Base-by-base conservation (phyloP, 164 flowering plant species). In the Chimonanthus praecox region DNA sequence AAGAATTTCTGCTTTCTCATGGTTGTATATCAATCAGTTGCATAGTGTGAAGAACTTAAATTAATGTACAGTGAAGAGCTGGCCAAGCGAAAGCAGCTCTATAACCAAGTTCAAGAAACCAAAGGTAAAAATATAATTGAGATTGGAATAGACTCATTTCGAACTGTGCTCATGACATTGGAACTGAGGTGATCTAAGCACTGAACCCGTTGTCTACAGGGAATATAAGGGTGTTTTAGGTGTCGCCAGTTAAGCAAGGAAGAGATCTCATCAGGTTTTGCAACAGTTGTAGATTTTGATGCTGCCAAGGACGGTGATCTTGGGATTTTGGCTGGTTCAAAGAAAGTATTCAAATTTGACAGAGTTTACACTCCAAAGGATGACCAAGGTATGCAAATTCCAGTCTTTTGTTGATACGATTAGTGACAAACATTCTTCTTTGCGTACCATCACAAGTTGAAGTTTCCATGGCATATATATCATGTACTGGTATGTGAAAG, bases 31-130 rank as follows among this genome's bases (percentile, higher is more conserved):
- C 69, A 54, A 21, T 77, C 86, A 93, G 97, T 93, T 81, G 77
- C 82, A 44, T 92, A 93, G 76, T 90, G 89, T 86, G 92, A 93
- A 78, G 95, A 91, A 83, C 86, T 91, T n/a, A 93, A 93, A 80
- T 9, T 82, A 73, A 93, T 89, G 85, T 91, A 89, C 76, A 82
- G 74, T 70, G 88, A 90, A 78, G 98, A 91, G 82, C 90, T 86
- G 75, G 81, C 77, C 51, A 87, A 83, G 84, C 85, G 97, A 71
- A 90, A 88, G 80, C 88, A 87, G 84, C 89, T 91, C 43, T 82
- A 78, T 65, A 93, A 93, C 77, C 82, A 88, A 83, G 83, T 93
- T 78, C 91, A 86, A 65, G 94, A 90, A 77, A 83, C 86, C 33
- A 93, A 90, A 89, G 98, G 98, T 78, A 83, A 54, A 80, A 33